Conservation (phyloP, 1,139 yeast genomes). For the Starmera stellimalicola region DNA sequence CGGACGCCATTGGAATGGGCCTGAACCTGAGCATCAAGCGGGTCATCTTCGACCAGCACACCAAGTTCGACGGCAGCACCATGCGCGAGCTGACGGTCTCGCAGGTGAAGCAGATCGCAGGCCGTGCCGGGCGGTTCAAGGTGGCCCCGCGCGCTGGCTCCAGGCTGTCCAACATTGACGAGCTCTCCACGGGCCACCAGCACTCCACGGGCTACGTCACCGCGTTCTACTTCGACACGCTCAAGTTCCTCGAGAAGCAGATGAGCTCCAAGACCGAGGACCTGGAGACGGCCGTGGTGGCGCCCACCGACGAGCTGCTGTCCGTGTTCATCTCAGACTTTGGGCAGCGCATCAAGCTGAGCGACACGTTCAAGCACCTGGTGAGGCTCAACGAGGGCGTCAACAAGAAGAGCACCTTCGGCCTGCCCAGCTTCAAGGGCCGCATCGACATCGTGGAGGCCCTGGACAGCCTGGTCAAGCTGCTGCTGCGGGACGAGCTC, state of each 20-base stretch:
- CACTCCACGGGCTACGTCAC: constrained; percentile 49
- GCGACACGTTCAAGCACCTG: background rate
- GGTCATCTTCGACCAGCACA: constrained; percentile 58
- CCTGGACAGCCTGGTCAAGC: constrained; percentile 30
- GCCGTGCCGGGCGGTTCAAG: constrained; percentile 84
- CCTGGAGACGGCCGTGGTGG: constrained; percentile 46
- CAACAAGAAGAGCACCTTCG: constrained; percentile 18
- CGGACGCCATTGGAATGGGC: constrained; percentile 99
- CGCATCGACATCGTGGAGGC: constrained; percentile 35
- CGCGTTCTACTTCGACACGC: constrained; percentile 36
- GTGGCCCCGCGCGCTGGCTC: constrained; percentile 15
- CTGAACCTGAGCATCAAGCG: constrained; percentile 76
- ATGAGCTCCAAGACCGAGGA: constrained; percentile 38
- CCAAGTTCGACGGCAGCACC: constrained; percentile 62
- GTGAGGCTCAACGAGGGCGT: background rate
- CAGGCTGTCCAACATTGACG: background rate
- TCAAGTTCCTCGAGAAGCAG: constrained; percentile 33
- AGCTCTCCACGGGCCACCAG: constrained; percentile 7
- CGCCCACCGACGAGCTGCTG: constrained; percentile 65
- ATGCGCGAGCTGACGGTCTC: constrained; percentile 45
- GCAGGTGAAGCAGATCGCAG: constrained; percentile 85
- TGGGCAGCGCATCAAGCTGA: constrained; percentile 26
- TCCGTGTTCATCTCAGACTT: constrained; percentile 44
- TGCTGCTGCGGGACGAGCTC: constrained; percentile 42
- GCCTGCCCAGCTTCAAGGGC: constrained; percentile 36